A percentile compares a stretch with the other conserved stretches of the same genome.
Evolutionary conservation across 306 rosid species (phyloP).

Genomic region (Hippophae rhamnoides): DNA sequence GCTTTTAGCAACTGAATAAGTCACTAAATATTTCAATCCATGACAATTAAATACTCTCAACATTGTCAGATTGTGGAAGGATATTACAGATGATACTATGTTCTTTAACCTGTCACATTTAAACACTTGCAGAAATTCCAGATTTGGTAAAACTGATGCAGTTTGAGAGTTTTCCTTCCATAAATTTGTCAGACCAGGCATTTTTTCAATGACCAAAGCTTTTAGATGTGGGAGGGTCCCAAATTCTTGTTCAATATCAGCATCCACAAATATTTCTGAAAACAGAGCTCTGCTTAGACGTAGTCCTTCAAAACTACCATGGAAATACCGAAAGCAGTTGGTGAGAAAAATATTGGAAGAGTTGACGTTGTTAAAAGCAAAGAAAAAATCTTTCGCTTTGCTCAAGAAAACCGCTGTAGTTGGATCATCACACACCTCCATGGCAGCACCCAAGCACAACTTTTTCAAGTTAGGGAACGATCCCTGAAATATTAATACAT

Average conservation of each 20-base stretch:
- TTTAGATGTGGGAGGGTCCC: not conserved
- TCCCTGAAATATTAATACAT: not conserved
- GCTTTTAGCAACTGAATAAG: not conserved
- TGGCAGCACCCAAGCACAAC: no score
- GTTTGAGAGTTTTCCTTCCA: not conserved
- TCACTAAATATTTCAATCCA: not conserved
- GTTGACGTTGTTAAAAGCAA: no score
- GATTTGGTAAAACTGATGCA: not conserved
- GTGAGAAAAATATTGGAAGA: not conserved
- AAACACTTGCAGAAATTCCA: fast-evolving
- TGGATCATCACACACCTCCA: not conserved
- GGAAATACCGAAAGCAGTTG: no score
- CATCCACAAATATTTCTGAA: not conserved
- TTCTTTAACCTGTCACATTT: not conserved
- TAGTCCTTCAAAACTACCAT: not conserved
- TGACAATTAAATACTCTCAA: not conserved
- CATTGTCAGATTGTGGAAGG: not conserved
- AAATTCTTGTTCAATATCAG: no score
- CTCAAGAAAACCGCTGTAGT: not conserved
- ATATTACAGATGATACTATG: not conserved
- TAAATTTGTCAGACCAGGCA: not conserved
- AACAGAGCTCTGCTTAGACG: no score
- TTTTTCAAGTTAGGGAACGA: not conserved
- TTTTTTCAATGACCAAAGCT: fast-evolving
- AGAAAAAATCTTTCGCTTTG: not conserved